Evolutionary conservation across 2,329 filamentous ascomycete genomes (phyloP).

Genomic region (Fusarium sp.): DNA sequence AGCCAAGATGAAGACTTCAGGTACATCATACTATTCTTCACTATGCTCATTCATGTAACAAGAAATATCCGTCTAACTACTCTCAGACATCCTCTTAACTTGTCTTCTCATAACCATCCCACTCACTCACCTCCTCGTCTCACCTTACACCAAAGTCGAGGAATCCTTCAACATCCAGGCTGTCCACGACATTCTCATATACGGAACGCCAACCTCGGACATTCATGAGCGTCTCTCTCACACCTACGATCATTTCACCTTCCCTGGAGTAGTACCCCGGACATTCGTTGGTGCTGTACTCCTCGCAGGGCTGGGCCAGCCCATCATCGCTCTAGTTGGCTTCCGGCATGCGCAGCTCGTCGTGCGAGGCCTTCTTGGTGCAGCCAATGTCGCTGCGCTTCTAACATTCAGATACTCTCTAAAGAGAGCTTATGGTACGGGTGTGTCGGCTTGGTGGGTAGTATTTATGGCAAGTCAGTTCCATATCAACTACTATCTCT

Average conservation of each 20-base stretch:
- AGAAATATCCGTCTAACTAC: conserved; percentile 1
- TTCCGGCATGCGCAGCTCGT: conserved; percentile 70
- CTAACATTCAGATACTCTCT: conserved; percentile 75
- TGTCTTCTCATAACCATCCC: conserved; percentile 68
- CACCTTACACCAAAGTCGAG: conserved; percentile 97
- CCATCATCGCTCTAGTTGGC: conserved; percentile 69
- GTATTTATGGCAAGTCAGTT: conserved; percentile 87
- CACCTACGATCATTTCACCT: conserved; percentile 89
- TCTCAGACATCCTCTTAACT: conserved; percentile 45
- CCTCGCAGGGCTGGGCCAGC: conserved; percentile 79
- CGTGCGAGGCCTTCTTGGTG: conserved; percentile 81
- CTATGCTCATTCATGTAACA: no score
- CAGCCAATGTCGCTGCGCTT: conserved; percentile 79
- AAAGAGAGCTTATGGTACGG: conserved; percentile 74
- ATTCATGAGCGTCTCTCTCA: conserved; percentile 66
- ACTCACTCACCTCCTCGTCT: conserved; percentile 74
- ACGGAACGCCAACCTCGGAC: conserved; percentile 78
- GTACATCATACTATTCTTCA: conserved; percentile 13
- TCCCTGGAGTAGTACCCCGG: conserved; percentile 90
- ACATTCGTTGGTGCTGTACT: conserved; percentile 87
- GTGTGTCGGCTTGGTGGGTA: conserved; percentile 82
- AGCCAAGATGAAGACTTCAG: conserved; percentile 43
- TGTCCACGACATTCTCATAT: conserved; percentile 86
- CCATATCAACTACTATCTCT: conserved; percentile 92
- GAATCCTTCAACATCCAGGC: conserved; percentile 99